Base-by-base conservation (phyloP, 495 filamentous ascomycete genomes). In the Aspergillus steynii region DNA sequence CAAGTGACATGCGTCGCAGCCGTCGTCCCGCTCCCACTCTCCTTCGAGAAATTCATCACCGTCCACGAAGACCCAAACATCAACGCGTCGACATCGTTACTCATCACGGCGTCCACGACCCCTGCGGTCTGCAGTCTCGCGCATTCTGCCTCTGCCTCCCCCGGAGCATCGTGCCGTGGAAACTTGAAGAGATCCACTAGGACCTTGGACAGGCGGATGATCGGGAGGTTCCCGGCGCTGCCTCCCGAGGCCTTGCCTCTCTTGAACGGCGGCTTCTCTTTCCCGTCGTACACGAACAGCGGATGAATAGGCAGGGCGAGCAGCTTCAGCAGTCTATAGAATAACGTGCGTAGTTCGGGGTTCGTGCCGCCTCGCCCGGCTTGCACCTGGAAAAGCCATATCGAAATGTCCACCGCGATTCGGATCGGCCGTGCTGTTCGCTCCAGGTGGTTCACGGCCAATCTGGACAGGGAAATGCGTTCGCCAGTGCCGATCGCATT, bases 101-200 rank as follows among this genome's bases (percentile, higher is more conserved):
- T 97, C 67, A 99, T 83, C 12, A 98, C 96, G 0, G 90, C 95
- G 74, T 99, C 96, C 3, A 98, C 96, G 49, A 97, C 80, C 0
- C 93, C 92, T 31, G 86, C 83, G 58, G 83, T 82, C 71, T 99
- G 93, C 25, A 99, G 72, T 2, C 93, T 73, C 0, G 96, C 95
- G 61, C 96, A 98, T 76, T 99, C 96, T 0, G 96, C 96, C 68
- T 99, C 96, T 1, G 96, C 96, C 68, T 99, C 96, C 14, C 95
- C 96, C 0, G 95, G 96, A 1, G 96, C 96, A 65, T 88, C 86
- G 71, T 97, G 92, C 50, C 85, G 84, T 1, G 88, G 85, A 65
- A 96, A 94, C 9, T 89, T 92, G 73, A 98, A 97, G 5, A 92
- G 77, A 53, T 88, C 86, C 7, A 99, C 86, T 4, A 97, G 75